Base-by-base conservation (phyloP, 805 yeast genomes). In the Hanseniaspora taiwanica region DNA sequence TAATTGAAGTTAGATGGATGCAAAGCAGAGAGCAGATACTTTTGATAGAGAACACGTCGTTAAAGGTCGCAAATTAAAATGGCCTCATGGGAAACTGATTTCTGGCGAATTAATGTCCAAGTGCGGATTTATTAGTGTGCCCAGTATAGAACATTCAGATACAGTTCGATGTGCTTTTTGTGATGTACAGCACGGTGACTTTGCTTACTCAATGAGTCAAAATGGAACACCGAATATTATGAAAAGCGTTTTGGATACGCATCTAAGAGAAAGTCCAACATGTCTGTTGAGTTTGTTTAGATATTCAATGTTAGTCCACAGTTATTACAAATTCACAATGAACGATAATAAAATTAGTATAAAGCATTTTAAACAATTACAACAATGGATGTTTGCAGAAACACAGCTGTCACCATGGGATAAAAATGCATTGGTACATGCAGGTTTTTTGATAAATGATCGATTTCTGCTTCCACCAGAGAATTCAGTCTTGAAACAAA, bases 51-150 rank as follows among this genome's bases (percentile, higher is more conserved):
- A 7, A 7, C 25, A 23, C 9, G 25, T 7, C 25, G 25, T 7
- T 7, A 10, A 23, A 29, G 52, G 48, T 8, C 54, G 50, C 39
- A 46, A 47, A 35, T 48, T 43, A 19, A 47, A 51, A 42, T 57
- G 62, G 62, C 49, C 59, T 31, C 53, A 50, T 24, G n/a, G n/a
- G n/a, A n/a, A n/a, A n/a, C 54, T 53, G 9, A 54, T 57, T n/a
- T 58, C 60, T 2, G 42, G 46, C 8, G 44, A 50, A 29, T 44
- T 48, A 7, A 40, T 57, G 43, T 55, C 60, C 6, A 42, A 42
- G 21, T 31, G 52, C 16, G 62, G 62, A 3, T 57, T 53, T 40
- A 51, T 48, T 36, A 53, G 45, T 40, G 41, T 45, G 35, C 62
- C 62, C 8, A 39, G 39, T 4, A 35, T 36, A 4, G 38, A 39